phyloP scores from a whole-genome alignment of 345 rosid genomes.

The Eucalyptus microcorys region DNA sequence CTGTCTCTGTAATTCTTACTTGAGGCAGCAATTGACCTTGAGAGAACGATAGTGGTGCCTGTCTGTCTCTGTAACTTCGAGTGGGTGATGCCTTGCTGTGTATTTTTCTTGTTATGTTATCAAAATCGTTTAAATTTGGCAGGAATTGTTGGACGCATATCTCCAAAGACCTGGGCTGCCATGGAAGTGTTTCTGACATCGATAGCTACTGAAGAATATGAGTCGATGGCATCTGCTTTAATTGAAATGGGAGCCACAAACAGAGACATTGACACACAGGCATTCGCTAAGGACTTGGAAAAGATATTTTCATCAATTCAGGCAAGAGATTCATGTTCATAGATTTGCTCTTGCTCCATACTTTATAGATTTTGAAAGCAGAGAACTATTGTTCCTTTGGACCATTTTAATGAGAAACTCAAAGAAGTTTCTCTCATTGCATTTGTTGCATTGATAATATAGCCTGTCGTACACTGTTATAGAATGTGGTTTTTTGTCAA shows the following conservation, averaged over 20 bases:
- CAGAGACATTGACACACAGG: conserved; percentile 66
- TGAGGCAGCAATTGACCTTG: neutral
- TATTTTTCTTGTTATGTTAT: neutral
- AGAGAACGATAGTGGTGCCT: neutral
- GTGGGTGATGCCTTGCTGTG: neutral
- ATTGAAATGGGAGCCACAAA: conserved; percentile 96
- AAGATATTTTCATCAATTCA: conserved; percentile 85
- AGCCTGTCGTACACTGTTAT: neutral
- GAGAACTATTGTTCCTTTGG: neutral
- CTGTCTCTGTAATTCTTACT: neutral
- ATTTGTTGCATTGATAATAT: neutral
- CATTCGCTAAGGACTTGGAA: conserved; percentile 84
- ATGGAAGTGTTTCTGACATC: conserved; percentile 86
- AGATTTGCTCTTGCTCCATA: neutral
- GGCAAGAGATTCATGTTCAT: conserved; percentile 19
- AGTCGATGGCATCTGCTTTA: conserved; percentile 88
- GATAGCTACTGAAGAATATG: conserved; percentile 75
- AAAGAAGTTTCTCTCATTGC: neutral
- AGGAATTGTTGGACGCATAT: conserved; percentile 98
- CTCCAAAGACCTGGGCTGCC: conserved; percentile 95
- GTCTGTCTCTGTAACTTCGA: neutral
- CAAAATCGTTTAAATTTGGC: neutral
- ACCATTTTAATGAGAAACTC: neutral
- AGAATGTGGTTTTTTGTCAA: neutral
- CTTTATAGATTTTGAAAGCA: neutral